Evolutionary conservation across 371 early-diverging fungal genomes (phyloP), one percentile per base, ranked within the genome.

Genomic region (Lichtheimia ornata): DNA sequence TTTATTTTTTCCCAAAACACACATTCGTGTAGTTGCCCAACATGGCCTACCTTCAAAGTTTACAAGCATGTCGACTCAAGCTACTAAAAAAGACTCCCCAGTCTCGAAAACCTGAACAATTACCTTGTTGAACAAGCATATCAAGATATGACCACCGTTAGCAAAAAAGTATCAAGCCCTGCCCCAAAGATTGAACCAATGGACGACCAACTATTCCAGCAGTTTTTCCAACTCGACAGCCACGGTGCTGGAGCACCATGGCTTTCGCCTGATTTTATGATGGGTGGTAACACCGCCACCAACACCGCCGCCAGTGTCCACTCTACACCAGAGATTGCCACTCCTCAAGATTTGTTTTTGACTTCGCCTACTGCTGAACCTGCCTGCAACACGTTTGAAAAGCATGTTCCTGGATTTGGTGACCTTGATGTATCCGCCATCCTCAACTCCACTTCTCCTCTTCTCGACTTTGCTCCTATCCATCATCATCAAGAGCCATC

Each of bases 301-400:
- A 28, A 28, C 28, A 28, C 28, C 1, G 45, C 60, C 47, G 55
- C 50, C 7, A 63, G 64, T 53, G 64, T 64, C 24, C 61, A 60
- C 50, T 69, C 64, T 13, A 65, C 61, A 27, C 70, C 70, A 14
- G 70, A 69, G 50, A 61, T 70, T 50, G 63, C 64, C 44, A 66
- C 66, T 17, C 71, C 71, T 51, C 55, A 62, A 59, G 70, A 65
- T 53, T 47, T 63, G 43, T 60, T 62, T 55, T 65, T 70, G 59
- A 28, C 50, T 18, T 49, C 53, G 3, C 61, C 56, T 28, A 40
- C 59, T 12, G 55, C 62, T 17, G 58, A 58, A 45, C 44, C 50
- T 27, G 22, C n/a, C 15, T 35, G 35, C 35, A 9, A n/a, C 47
- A 18, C 28, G 24, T 35, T 55, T 30, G 61, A 57, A 43, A 55